Evolutionary conservation across 352 stramenopile genomes (phyloP).

Genomic region (Globisporangium paroecandrum): DNA sequence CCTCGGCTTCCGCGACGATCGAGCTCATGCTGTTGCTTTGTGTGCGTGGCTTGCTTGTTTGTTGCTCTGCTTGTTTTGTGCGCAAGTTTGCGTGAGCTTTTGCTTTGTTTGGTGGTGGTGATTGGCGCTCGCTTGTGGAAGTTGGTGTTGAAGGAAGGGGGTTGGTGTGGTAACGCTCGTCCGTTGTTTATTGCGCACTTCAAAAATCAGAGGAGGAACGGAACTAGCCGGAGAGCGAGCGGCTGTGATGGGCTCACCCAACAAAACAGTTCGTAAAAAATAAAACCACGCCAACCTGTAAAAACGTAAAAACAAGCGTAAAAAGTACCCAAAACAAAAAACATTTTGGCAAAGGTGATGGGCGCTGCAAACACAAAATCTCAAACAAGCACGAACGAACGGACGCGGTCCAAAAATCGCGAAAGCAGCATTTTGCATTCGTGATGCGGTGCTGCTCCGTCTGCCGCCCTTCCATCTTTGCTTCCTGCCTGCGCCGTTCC

Average conservation of each 20-base stretch:
- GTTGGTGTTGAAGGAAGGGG: conserved; percentile 1
- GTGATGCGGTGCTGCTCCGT: background rate
- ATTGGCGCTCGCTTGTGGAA: background rate
- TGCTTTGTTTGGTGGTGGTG: background rate
- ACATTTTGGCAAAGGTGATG: background rate
- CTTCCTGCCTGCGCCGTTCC: background rate
- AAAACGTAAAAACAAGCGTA: background rate
- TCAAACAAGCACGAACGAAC: background rate
- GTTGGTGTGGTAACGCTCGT: background rate
- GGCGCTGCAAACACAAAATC: background rate
- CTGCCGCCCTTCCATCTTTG: background rate
- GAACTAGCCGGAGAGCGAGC: background rate
- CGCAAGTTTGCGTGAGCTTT: background rate
- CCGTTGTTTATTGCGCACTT: background rate
- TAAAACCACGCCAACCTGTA: background rate
- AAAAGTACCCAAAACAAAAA: background rate
- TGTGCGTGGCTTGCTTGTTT: background rate
- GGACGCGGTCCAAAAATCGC: background rate
- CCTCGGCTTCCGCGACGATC: conserved; percentile 45
- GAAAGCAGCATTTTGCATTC: background rate
- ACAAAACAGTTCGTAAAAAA: background rate
- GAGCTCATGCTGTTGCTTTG: conserved; percentile 33
- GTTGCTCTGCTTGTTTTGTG: background rate
- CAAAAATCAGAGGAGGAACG: background rate
- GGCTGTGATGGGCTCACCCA: background rate